These are phyloP conservation scores for Pseudonectria buxi DNA, from an alignment of 2,329 filamentous ascomycete genomes.

Conservation along the genomic window DNA sequence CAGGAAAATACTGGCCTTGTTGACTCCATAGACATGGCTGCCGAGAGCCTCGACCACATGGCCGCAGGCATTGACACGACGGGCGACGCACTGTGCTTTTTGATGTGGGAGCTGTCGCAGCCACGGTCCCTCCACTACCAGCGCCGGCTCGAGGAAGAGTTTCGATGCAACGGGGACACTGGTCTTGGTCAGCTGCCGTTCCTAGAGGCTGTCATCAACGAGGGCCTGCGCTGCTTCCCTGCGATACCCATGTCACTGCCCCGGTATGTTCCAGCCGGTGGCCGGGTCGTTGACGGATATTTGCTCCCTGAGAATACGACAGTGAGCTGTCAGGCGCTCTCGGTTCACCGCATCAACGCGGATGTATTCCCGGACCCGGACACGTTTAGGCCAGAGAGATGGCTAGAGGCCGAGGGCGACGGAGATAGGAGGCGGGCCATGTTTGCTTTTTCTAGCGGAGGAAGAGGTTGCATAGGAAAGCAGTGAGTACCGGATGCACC, in stretches of 20 bases:
- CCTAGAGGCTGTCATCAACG: constrained; percentile 57
- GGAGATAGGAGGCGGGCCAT: constrained; percentile 58
- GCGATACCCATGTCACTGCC: constrained; percentile 63
- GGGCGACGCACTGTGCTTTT: constrained; percentile 60
- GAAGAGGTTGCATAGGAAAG: constrained; percentile 58
- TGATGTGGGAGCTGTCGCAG: constrained; percentile 65
- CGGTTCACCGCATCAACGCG: constrained; percentile 50
- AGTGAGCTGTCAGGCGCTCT: constrained; percentile 56
- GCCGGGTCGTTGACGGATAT: constrained; percentile 49
- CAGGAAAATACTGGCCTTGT: constrained; percentile 42
- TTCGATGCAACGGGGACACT: constrained; percentile 33
- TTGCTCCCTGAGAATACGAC: constrained; percentile 47
- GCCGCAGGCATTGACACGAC: constrained; percentile 67
- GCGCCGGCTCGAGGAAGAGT: constrained; percentile 44
- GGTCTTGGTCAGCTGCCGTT: constrained; percentile 47
- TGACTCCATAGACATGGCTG: constrained; percentile 49
- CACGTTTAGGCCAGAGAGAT: constrained; percentile 71
- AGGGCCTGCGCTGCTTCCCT: constrained; percentile 56
- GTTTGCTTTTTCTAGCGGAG: constrained; percentile 61
- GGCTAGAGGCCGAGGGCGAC: constrained; percentile 70
- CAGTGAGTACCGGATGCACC: constrained; percentile 44
- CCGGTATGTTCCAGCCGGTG: constrained; percentile 48
- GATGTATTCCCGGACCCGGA: constrained; percentile 75
- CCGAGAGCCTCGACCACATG: constrained; percentile 67
- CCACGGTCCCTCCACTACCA: constrained; percentile 48